Percentiles rank a stretch among this genome's conserved stretches.
Evolutionary conservation across 1,284 basidiomycete genomes (phyloP).

Genomic region (Austroboletus niveus): DNA sequence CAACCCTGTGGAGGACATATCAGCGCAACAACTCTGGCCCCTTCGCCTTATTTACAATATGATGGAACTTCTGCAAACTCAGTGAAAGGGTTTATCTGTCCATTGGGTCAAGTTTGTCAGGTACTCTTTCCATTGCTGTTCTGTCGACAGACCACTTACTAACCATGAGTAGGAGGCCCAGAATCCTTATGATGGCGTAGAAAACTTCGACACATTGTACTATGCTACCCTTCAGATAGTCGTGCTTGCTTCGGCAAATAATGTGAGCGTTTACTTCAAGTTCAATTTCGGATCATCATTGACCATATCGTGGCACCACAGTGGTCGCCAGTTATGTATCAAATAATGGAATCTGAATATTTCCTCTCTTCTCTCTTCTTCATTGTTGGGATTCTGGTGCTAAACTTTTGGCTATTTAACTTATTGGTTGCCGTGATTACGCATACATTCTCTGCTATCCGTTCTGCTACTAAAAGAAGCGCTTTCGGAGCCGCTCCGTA

Average conservation of each 20-base stretch:
- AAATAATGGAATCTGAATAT: conserved; percentile 90
- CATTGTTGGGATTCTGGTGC: conserved; percentile 77
- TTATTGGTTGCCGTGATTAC: conserved; percentile 96
- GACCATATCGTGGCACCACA: conserved; percentile 22
- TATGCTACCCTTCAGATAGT: conserved; percentile 82
- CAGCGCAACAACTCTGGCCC: conserved; percentile 50
- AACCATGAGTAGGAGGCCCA: conserved; percentile 47
- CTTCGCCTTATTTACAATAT: conserved; percentile 46
- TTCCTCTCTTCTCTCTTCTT: conserved; percentile 88
- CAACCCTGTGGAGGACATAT: conserved; percentile 82
- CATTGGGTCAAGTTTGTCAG: conserved; percentile 75
- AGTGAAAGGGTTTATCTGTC: conserved; percentile 80
- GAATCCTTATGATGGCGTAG: conserved; percentile 70
- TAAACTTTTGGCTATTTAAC: conserved; percentile 95
- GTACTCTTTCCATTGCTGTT: conserved; percentile 34
- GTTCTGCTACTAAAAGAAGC: conserved; percentile 86
- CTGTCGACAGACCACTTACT: background rate
- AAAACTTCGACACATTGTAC: conserved; percentile 92
- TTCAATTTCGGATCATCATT: background rate
- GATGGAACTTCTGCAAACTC: conserved; percentile 36
- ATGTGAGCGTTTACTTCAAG: conserved; percentile 43
- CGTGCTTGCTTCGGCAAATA: conserved; percentile 80
- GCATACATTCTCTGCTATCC: conserved; percentile 90
- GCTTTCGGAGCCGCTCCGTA: conserved; percentile 86
- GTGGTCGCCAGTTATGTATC: conserved; percentile 87